A percentile compares a stretch with the other conserved stretches of the same genome.
Conservation (phyloP, 305 asterid species). For the Vinca major region DNA sequence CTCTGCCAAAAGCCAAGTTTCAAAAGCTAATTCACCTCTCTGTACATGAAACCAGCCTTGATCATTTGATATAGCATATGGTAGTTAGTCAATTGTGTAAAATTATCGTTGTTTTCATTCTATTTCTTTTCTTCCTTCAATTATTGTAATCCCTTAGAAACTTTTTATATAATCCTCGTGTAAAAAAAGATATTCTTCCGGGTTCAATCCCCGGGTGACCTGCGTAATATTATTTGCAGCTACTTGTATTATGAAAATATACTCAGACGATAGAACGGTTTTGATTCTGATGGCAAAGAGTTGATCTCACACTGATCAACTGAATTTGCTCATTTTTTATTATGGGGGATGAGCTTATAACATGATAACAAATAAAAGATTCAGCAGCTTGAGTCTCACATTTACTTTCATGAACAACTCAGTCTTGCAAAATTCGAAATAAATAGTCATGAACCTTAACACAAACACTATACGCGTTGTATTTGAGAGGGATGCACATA, state of each 20-base stretch:
- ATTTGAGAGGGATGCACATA: too few relatives aligned
- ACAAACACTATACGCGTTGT: too few relatives aligned
- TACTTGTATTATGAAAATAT: background rate
- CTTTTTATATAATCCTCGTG: background rate
- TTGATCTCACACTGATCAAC: too few relatives aligned
- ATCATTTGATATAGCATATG: background rate
- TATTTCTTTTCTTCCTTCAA: slow-evolving; percentile 3
- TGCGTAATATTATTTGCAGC: slow-evolving; percentile 3
- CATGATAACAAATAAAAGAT: too few relatives aligned
- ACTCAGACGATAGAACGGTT: background rate
- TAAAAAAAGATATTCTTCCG: background rate
- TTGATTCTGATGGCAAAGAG: too few relatives aligned
- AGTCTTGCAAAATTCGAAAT: too few relatives aligned
- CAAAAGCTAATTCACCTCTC: background rate
- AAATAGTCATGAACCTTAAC: too few relatives aligned
- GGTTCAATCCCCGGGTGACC: background rate
- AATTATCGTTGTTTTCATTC: background rate
- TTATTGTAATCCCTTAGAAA: background rate
- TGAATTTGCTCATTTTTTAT: too few relatives aligned
- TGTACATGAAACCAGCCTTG: background rate
- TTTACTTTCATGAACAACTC: too few relatives aligned
- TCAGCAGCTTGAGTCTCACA: too few relatives aligned
- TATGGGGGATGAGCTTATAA: too few relatives aligned
- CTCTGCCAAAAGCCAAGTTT: background rate
- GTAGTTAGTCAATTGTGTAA: slow-evolving; percentile 1